Conservation (phyloP, 2,329 filamentous ascomycete species). For the Beauveria pseudobassiana region DNA sequence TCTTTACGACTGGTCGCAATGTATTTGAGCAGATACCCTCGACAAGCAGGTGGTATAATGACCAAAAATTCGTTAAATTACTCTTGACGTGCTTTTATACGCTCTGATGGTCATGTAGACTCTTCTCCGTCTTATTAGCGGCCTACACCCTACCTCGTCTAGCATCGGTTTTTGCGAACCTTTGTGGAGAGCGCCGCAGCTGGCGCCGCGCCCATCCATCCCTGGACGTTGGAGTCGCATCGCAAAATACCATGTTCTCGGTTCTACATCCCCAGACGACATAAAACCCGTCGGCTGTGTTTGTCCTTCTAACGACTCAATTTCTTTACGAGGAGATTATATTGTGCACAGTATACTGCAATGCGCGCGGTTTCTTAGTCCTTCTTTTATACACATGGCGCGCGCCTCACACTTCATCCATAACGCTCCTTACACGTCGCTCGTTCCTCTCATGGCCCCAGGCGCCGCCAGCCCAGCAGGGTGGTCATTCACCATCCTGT, state of each 20-base stretch:
- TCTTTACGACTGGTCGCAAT: not conserved
- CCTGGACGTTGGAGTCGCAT: not conserved
- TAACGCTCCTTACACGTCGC: constrained; percentile 6
- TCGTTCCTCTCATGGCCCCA: constrained; percentile 2
- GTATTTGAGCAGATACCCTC: constrained; percentile 5
- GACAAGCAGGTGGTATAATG: constrained; percentile 1
- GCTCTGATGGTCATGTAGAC: not conserved
- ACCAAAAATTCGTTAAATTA: not conserved
- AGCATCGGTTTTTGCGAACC: not conserved
- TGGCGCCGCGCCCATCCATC: constrained; percentile 1
- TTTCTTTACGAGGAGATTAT: not conserved
- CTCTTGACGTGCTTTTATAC: not conserved
- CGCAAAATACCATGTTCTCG: not conserved
- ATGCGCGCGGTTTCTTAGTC: not conserved
- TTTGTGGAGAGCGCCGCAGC: constrained; percentile 8
- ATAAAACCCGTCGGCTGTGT: not conserved
- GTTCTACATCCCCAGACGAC: not conserved
- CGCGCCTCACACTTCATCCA: not conserved
- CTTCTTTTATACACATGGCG: not conserved
- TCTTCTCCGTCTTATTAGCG: not conserved
- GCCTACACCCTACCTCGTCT: not conserved
- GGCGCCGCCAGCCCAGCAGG: not conserved
- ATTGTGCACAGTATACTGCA: not conserved
- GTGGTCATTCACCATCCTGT: constrained; percentile 26
- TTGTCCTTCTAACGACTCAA: not conserved